A percentile compares a stretch with the other conserved stretches of the same genome.
Conservation (phyloP, 495 filamentous ascomycete genomes). For the Venustampulla echinocandica region DNA sequence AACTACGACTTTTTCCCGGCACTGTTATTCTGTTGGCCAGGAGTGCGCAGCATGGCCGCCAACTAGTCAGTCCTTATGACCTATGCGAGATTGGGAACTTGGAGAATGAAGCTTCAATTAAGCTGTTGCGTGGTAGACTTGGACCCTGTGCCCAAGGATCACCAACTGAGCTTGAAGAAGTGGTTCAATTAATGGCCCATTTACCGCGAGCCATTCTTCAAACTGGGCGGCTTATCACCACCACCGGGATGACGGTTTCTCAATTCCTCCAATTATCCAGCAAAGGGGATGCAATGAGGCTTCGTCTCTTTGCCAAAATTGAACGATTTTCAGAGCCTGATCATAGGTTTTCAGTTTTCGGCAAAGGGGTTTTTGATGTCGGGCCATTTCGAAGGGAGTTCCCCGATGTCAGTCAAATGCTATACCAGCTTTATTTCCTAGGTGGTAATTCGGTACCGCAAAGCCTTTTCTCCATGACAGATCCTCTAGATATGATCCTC, state of each 20-base stretch:
- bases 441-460: conserved; percentile 6
- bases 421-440: conserved; percentile 8
- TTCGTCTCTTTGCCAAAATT: conserved; percentile 7
- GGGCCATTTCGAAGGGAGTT: not conserved
- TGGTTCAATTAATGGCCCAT: not conserved
- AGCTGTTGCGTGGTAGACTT: not conserved
- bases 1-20: conserved; percentile 3
- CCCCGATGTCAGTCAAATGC: not conserved
- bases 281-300: not conserved
- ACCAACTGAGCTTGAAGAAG: conserved; percentile 4
- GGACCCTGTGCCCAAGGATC: not conserved
- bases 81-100: conserved; percentile 1
- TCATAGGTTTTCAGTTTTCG: conserved; percentile 6
- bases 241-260: conserved; percentile 5
- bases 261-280: conserved; percentile 7
- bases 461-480: not conserved
- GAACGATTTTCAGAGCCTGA: not conserved
- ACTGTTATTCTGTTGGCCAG: conserved; percentile 7
- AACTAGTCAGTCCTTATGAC: conserved; percentile 1
- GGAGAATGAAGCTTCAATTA: not conserved
- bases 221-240: not conserved
- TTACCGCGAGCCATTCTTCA: conserved; percentile 9
- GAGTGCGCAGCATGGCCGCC: not conserved
- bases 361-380: conserved; percentile 5
- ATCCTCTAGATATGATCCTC: conserved; percentile 10